phyloP scores from a whole-genome alignment of 148 eudicot species.

The Silene uniflora region DNA sequence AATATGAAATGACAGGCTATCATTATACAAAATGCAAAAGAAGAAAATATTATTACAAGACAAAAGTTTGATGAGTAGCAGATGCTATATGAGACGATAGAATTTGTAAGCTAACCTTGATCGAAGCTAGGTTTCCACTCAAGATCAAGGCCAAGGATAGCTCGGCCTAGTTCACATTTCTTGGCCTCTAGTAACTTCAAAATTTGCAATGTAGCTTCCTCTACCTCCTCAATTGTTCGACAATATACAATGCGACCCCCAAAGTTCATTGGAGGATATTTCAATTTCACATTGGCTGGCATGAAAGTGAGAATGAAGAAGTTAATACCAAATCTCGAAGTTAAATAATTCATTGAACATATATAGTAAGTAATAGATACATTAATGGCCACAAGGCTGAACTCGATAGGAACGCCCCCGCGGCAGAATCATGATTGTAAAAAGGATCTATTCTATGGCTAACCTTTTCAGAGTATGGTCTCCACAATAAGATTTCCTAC shows the following conservation, averaged over 20 bases:
- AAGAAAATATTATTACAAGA: neutral
- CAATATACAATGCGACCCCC: constrained; percentile 56
- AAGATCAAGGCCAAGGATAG: constrained; percentile 64
- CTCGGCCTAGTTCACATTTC: constrained; percentile 39
- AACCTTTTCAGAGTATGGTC: neutral
- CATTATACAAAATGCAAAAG: neutral
- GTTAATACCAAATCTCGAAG: neutral
- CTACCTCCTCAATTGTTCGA: constrained; percentile 63
- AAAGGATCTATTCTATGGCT: neutral
- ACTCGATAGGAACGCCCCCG: neutral
- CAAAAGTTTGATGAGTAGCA: neutral
- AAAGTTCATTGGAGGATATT: constrained; percentile 53
- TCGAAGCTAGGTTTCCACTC: constrained; percentile 79
- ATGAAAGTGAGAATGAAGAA: constrained; percentile 3
- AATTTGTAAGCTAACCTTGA: constrained; percentile 38
- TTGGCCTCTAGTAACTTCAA: constrained; percentile 45
- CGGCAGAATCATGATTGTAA: neutral
- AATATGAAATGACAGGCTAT: neutral
- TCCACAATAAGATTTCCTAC: neutral
- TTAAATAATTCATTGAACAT: neutral
- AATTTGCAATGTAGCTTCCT: constrained; percentile 59
- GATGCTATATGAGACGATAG: neutral
- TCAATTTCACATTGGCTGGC: constrained; percentile 40
- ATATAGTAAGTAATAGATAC: neutral
- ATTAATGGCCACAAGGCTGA: neutral